phyloP scores from a whole-genome alignment of 2,329 filamentous ascomycete species.

The Hymenoscyphus salicellus region DNA sequence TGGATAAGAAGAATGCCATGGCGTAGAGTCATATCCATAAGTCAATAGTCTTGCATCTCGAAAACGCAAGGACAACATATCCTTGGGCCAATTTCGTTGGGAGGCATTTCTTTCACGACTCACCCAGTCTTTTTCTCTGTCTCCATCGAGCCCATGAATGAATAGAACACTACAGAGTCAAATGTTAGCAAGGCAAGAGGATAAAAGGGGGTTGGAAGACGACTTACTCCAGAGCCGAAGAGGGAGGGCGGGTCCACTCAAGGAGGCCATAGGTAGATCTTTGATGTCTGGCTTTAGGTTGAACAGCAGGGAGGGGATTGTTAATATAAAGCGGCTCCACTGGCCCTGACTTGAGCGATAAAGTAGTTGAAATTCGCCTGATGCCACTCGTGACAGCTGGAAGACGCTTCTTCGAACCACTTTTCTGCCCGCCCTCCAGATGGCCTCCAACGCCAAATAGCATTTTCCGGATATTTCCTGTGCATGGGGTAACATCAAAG shows the following conservation, averaged over 20 bases:
- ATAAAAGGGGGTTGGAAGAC: neutral
- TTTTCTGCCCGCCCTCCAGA: neutral
- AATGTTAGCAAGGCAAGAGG: neutral
- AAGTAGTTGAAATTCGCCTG: neutral
- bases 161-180: neutral
- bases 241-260: neutral
- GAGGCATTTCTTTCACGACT: neutral
- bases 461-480: neutral
- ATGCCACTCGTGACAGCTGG: neutral
- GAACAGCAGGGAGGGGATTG: neutral
- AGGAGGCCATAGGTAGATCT: neutral
- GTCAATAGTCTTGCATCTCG: neutral
- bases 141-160: conserved; percentile 1
- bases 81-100: neutral
- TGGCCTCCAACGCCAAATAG: neutral
- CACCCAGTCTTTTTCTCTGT: conserved; percentile 4
- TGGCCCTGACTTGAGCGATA: neutral
- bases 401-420: neutral
- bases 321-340: neutral
- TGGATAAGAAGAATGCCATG: conserved; percentile 5
- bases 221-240: neutral
- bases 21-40: neutral
- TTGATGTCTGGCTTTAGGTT: neutral
- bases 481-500: neutral
- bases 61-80: neutral